A percentile compares a stretch with the other conserved stretches of the same genome.
These are phyloP conservation scores for Eucalyptus cloeziana DNA, from an alignment of 345 rosid genomes.

Conservation along the genomic window DNA sequence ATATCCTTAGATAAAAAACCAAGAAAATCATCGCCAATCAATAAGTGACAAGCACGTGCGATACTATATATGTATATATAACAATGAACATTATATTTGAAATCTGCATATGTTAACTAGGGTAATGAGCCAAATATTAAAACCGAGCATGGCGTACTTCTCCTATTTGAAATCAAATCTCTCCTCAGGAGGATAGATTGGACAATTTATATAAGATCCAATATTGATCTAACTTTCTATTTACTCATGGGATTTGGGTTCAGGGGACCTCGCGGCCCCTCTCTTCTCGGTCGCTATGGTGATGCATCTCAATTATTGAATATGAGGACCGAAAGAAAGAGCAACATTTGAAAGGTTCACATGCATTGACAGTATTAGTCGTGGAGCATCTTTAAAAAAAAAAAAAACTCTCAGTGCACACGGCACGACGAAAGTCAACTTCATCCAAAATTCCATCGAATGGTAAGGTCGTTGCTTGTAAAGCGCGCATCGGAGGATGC, in stretches of 20 bases:
- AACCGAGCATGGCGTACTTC: not conserved
- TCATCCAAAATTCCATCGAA: too few relatives aligned
- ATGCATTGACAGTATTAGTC: not conserved
- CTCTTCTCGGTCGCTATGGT: rapidly evolving
- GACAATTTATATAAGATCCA: rapidly evolving
- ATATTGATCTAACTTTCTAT: not conserved
- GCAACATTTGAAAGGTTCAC: not conserved
- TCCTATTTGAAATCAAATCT: rapidly evolving
- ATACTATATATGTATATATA: too few relatives aligned
- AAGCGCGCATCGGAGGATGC: rapidly evolving
- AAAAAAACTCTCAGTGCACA: not conserved
- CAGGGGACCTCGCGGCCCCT: rapidly evolving
- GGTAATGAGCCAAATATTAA: too few relatives aligned
- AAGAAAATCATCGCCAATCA: too few relatives aligned
- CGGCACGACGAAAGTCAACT: not conserved
- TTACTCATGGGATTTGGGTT: not conserved
- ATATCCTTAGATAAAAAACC: too few relatives aligned
- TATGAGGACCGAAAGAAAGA: not conserved
- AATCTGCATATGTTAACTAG: too few relatives aligned
- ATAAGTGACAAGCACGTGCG: too few relatives aligned
- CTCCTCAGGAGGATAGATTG: not conserved
- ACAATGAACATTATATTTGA: not conserved
- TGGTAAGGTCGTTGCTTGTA: too few relatives aligned
- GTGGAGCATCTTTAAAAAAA: not conserved
- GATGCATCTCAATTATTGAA: not conserved